Percentiles rank a stretch among this genome's conserved stretches.
phyloP scores from a whole-genome alignment of 176 grass and related monocot genomes.

The Echinochloa phyllopogon region DNA sequence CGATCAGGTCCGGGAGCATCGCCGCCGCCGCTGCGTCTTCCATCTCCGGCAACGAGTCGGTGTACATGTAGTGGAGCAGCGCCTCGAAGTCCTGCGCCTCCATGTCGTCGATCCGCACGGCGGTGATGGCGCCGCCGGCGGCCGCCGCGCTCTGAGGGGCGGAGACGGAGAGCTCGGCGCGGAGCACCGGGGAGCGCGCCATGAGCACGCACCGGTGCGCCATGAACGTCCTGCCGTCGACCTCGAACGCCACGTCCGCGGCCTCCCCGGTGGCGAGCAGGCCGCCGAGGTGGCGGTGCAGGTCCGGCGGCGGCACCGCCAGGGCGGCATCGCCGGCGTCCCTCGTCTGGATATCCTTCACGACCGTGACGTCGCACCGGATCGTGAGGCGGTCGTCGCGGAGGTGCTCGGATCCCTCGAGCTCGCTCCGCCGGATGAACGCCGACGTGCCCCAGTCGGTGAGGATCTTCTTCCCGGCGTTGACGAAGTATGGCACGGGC shows the following conservation, averaged over 20 bases:
- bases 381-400: background rate
- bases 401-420: background rate
- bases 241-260: constrained; percentile 11
- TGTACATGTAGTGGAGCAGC: background rate
- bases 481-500: background rate
- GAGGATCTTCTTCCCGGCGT: background rate
- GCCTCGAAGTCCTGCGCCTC: background rate
- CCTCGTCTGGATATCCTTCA: constrained; percentile 6
- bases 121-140: background rate
- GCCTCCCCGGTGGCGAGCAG: background rate
- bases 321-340: background rate
- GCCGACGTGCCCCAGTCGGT: background rate
- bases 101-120: constrained; percentile 2
- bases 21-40: background rate
- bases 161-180: background rate
- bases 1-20: constrained; percentile 4
- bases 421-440: background rate
- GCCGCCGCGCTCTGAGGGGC: too few relatives aligned
- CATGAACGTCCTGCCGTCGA: background rate
- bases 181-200: background rate
- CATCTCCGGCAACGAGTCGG: constrained; percentile 10
- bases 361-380: constrained; percentile 1
- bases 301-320: background rate
- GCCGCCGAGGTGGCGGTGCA: background rate
- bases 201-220: constrained; percentile 18